A percentile compares a stretch with the other conserved stretches of the same genome.
These are phyloP conservation scores for Kodamaea laetipori DNA, from an alignment of 805 yeast species.

Conservation along the genomic window DNA sequence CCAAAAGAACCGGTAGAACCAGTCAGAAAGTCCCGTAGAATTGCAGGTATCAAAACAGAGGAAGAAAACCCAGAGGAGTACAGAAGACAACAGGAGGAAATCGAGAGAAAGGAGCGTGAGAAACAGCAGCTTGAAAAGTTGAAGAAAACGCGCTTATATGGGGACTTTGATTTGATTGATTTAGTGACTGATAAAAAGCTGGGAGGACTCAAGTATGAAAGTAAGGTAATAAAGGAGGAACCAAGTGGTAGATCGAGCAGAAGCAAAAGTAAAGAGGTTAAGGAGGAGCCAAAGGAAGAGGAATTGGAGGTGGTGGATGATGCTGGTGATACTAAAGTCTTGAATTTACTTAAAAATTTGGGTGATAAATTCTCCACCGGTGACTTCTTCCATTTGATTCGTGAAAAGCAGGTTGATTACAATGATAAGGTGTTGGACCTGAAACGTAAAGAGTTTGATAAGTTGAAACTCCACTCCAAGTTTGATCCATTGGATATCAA, in stretches of 20 bases:
- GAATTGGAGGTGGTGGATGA: conserved; percentile 17
- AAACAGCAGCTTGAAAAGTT: conserved; percentile 49
- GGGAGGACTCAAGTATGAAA: conserved; percentile 38
- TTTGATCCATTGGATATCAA: conserved; percentile 72
- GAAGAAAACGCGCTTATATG: conserved; percentile 61
- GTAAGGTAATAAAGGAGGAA: conserved; percentile 23
- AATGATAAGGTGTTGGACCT: conserved; percentile 45
- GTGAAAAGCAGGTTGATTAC: conserved; percentile 23
- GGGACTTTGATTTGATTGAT: conserved; percentile 66
- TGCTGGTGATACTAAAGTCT: conserved; percentile 23
- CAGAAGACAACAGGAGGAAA: conserved; percentile 37
- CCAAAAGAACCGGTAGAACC: conserved; percentile 46
- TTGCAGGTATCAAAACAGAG: conserved; percentile 63
- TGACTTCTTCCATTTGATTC: conserved; percentile 63
- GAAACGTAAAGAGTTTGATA: conserved; percentile 56
- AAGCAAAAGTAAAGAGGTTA: background rate
- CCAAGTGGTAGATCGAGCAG: conserved; percentile 22
- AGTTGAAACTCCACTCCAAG: conserved; percentile 51
- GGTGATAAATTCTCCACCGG: conserved; percentile 64
- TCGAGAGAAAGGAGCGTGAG: conserved; percentile 33
- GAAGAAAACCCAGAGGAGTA: conserved; percentile 51
- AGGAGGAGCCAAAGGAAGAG: conserved; percentile 8
- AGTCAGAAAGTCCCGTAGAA: conserved; percentile 71
- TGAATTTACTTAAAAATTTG: conserved; percentile 37
- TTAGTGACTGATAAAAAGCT: conserved; percentile 45